A percentile compares a stretch with the other conserved stretches of the same genome.
These are phyloP conservation scores for Cucurbita argyrosperma DNA, from an alignment of 306 rosid genomes.

Conservation along the genomic window DNA sequence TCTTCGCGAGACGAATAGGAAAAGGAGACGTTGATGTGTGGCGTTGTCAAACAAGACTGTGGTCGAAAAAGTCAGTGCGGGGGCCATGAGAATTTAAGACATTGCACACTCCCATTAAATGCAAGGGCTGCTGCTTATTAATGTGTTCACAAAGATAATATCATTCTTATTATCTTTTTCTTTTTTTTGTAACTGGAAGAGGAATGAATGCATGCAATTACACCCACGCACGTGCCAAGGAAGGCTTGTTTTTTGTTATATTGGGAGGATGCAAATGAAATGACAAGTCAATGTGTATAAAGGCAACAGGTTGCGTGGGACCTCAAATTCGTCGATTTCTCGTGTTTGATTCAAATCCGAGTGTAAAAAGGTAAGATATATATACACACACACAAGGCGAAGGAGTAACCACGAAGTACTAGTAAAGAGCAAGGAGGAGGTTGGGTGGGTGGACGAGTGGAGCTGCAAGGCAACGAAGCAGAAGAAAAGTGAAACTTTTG, in stretches of 20 bases:
- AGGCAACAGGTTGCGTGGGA: background rate
- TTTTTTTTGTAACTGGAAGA: too few species aligned
- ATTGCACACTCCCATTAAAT: background rate
- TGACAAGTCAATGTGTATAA: conserved; percentile 1
- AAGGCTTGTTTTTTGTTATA: background rate
- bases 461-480: too few species aligned
- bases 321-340: background rate
- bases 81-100: background rate
- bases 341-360: background rate
- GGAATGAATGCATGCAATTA: too few species aligned
- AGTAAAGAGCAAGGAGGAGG: background rate
- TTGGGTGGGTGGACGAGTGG: too few species aligned
- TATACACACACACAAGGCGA: background rate
- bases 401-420: background rate
- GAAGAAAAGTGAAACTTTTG: too few species aligned
- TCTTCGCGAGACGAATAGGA: too few species aligned
- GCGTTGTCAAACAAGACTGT: background rate
- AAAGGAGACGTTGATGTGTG: background rate
- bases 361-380: background rate
- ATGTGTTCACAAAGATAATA: too few species aligned
- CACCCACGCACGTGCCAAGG: too few species aligned
- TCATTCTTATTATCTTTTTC: too few species aligned
- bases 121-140: background rate
- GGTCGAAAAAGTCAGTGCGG: background rate
- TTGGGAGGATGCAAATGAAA: conserved; percentile 1